Evolutionary conservation across 2,329 filamentous ascomycete species (phyloP).

Genomic region (Fusarium sp.): DNA sequence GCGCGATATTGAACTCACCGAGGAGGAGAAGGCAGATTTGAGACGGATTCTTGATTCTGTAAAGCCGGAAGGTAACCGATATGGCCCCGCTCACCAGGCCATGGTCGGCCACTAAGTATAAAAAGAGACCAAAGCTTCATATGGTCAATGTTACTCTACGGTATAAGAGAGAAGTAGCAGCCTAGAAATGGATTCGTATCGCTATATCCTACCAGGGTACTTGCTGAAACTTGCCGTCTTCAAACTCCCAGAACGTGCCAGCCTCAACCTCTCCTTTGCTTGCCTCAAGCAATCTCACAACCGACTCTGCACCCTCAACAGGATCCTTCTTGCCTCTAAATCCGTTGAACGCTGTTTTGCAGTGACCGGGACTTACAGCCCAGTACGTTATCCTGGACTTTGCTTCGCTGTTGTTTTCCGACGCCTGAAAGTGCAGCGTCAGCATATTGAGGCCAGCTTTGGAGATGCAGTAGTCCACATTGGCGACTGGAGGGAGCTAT

Average conservation of each 20-base stretch:
- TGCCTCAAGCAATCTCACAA: conserved; percentile 9
- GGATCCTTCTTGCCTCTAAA: conserved; percentile 13
- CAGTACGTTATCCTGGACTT: neutral
- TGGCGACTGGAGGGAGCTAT: conserved; percentile 21
- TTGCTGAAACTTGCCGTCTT: neutral
- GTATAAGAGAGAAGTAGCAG: too few species aligned
- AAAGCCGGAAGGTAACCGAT: conserved; percentile 22
- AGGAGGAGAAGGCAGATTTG: conserved; percentile 58
- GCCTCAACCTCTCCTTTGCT: neutral
- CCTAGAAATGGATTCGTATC: too few species aligned
- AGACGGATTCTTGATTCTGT: conserved; percentile 54
- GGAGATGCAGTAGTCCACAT: conserved; percentile 19
- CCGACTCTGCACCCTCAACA: conserved; percentile 2
- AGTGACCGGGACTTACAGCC: conserved; percentile 20
- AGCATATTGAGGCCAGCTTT: conserved; percentile 26
- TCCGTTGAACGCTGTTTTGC: conserved; percentile 23
- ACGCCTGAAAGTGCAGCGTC: neutral
- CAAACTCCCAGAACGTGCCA: conserved; percentile 25
- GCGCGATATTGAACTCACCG: conserved; percentile 53
- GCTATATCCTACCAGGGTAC: conserved; percentile 15
- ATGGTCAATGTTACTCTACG: too few species aligned
- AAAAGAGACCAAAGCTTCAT: too few species aligned
- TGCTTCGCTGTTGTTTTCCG: neutral
- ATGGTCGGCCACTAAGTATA: conserved; percentile 21
- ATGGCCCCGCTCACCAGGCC: conserved; percentile 6